Evolutionary conservation across 106 monocot species (phyloP).

Genomic region (Dendrobium huoshanense): DNA sequence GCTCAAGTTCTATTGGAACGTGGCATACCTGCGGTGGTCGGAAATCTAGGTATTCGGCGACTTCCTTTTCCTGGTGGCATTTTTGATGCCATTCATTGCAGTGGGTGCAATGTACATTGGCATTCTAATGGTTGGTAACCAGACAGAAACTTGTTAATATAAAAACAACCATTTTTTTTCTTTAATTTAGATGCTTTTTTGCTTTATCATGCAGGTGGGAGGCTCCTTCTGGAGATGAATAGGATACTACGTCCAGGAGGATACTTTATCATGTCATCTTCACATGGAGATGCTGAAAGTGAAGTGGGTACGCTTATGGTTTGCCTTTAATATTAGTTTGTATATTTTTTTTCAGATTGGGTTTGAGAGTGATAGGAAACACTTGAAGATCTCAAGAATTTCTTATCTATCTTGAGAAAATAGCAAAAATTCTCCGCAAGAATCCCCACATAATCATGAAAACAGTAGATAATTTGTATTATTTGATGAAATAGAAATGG

Average conservation of each 20-base stretch:
- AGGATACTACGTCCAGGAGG: conserved; percentile 89
- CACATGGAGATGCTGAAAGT: conserved; percentile 68
- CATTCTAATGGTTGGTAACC: conserved; percentile 63
- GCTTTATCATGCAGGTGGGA: conserved; percentile 55
- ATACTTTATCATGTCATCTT: conserved; percentile 69
- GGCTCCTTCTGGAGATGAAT: conserved; percentile 85
- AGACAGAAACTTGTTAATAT: background rate
- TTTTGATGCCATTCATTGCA: conserved; percentile 91
- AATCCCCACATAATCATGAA: too few relatives aligned
- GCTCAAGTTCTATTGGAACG: conserved; percentile 82
- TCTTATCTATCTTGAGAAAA: too few relatives aligned
- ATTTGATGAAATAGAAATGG: too few relatives aligned
- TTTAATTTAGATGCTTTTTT: conserved; percentile 1
- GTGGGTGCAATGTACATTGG: conserved; percentile 76
- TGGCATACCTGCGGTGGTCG: conserved; percentile 74
- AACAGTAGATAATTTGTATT: too few relatives aligned
- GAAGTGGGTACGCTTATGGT: conserved; percentile 64
- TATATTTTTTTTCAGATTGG: background rate
- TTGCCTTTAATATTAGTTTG: background rate
- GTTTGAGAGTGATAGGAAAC: background rate
- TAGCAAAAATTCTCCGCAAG: too few relatives aligned
- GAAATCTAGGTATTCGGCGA: conserved; percentile 52
- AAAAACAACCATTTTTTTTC: conserved; percentile 10
- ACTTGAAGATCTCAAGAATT: too few relatives aligned
- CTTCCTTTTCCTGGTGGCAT: conserved; percentile 85